Base-by-base conservation (phyloP, 2,329 filamentous ascomycete genomes). In the Neonectria punicea region DNA sequence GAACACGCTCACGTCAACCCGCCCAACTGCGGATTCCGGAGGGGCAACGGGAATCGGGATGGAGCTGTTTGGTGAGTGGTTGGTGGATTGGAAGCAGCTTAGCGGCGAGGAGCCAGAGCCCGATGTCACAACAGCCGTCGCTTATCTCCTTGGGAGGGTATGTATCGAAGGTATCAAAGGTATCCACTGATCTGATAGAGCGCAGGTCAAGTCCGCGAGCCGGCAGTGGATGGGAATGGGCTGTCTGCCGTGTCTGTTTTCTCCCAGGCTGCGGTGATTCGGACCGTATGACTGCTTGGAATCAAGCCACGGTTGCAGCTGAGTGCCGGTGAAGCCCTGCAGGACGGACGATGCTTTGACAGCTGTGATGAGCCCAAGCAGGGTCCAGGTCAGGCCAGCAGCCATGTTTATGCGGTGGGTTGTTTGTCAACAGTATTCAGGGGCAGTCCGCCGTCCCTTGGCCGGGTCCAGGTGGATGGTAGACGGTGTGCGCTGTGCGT, bases 301-400 rank as follows among this genome's bases (percentile, higher is more conserved):
- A 68, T 70, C 67, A 67, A 68, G 58, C 61, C 63, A 68, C 47
- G 53, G 53, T 41, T 66, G 58, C 62, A 69, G 68, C 30, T 20
- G 63, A 68, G 61, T 54, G 63, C 68, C 68, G 68, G 70, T 61
- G 60, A 66, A 63, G 61, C 58, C 59, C 51, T 53, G 55, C 56
- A 30, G 30, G 30, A 30, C 56, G 59, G 62, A 64, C 36, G 44
- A 55, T 62, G 43, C 34, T 64, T 64, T 55, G 61, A 46, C 44
- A 51, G 51, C 56, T 36, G 22, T 46, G 56, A 64, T 56, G 61
- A 51, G 50, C 56, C 44, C 34, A 43, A 57, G 44, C 56, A 6
- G n/a, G 53, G 44, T 41, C 61, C 36, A 60, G 51, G 61, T 59
- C 56, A 63, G 49, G 55, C 61, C 61, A 63, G 61, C 53, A 47